Base-by-base conservation (phyloP, 177 flowering plant genomes). In the Tripterygium wilfordii region DNA sequence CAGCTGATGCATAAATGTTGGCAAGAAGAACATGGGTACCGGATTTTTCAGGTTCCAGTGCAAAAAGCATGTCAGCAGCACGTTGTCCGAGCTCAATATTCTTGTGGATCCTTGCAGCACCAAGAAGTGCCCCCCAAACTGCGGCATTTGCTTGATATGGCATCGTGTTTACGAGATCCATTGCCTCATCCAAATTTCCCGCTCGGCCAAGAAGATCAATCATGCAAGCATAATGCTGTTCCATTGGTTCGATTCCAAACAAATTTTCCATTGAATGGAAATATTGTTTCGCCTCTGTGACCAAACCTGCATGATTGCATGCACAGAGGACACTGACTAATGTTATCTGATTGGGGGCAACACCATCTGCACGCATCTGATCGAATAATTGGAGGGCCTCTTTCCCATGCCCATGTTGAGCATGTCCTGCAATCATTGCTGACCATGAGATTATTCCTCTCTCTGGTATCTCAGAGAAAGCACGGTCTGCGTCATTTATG, bases 81-180 rank as follows among this genome's bases (percentile, higher is more conserved):
- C 13, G 77, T 45, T 62, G 54, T 1, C 88, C 94, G n/a, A 82
- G 56, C 48, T 77, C 74, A 17, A 76, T 58, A 52, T 82, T 67
- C 63, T 79, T 77, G 45, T 85, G 88, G 36, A 66, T 72, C 60
- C 75, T 74, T 18, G 94, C 77, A 51, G 94, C 88, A 25, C 84
- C 86, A 49, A 85, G 84, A 53, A 85, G 78, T 18, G 86, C 77
- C 1, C 94, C 94, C 88, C 88, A 85, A 17, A 82, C 76, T 22
- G 79, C 42, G 7, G 59, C 78, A 57, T 72, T 74, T 20, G 94
- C 76, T 61, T 77, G 70, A 57, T 71, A 79, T 20, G 88, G 86
- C 86, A 82, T 82, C 12, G 31, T 53, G 20, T 72, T 42, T 13
- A 74, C 75, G 14, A 85, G 76, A 15, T 67, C 69, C 70, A 64